Base-by-base conservation (phyloP, 441 rosid genomes). In the Adansonia gregorii region DNA sequence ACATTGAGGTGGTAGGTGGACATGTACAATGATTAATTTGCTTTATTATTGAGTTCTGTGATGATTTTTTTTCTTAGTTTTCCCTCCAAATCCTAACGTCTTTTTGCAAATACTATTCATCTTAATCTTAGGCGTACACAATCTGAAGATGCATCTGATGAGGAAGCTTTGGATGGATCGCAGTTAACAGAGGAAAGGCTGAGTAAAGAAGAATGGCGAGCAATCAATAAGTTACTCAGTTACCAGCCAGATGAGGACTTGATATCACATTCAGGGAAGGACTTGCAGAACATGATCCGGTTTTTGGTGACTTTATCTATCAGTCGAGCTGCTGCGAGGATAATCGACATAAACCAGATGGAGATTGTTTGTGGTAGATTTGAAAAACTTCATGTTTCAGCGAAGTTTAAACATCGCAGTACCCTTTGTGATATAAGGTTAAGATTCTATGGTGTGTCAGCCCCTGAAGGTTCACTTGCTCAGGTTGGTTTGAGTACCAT, bases 391-490 rank as follows among this genome's bases (percentile, higher is more conserved):
- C 83, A 88, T 68, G 89, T 97, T 72, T 88, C 89, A 55, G 90
- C 98, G 58, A 97, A 97, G 85, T 84, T 92, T 79, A 94, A 87
- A 80, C 76, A 84, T 82, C 94, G 91, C 67, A 86, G 95, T 82
- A 89, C 90, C 67, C 92, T 90, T 66, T 94, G 90, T 66, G 93
- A 97, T 82, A 88, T 94, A 79, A 86, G 82, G 24, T 83, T 97
- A 84, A 94, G 86, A 85, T 97, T 88, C 80, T 94, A 93, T 88
- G 99, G 99, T 80, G 86, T 97, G 84, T 94, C 97, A 76, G 91
- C 94, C 67, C 99, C 98, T 76, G 99, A 95, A 87, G 99, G 99
- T 82, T 89, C 98, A 51, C 92, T 97, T 85, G 97, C 98, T 45
- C 89, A 97, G 99, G 99, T 97, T 84, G 83, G 92, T 81, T 84